Percentiles rank a stretch among this genome's conserved stretches.
phyloP scores from a whole-genome alignment of 768 basidiomycete genomes.

The Boletus pseudo-olivaceus region DNA sequence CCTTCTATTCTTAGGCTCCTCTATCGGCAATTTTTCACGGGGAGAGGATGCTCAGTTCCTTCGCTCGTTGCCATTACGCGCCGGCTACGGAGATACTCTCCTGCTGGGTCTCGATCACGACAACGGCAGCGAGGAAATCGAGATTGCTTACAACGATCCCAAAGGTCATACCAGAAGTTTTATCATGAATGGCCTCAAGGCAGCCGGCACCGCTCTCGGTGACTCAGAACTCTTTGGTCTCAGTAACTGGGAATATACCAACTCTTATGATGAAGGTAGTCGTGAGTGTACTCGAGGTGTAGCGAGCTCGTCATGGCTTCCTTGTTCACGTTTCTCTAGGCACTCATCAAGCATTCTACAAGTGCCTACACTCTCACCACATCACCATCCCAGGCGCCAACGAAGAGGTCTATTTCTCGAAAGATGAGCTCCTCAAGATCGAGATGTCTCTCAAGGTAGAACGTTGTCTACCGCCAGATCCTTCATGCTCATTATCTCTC shows the following conservation, averaged over 20 bases:
- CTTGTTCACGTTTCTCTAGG: constrained; percentile 40
- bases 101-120: constrained; percentile 90
- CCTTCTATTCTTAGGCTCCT: constrained; percentile 88
- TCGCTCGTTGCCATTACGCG: constrained; percentile 68
- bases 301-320: background rate
- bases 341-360: constrained; percentile 81
- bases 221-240: constrained; percentile 60
- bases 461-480: background rate
- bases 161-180: constrained; percentile 70
- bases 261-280: constrained; percentile 51
- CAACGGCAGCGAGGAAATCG: constrained; percentile 65
- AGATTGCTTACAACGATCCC: constrained; percentile 82
- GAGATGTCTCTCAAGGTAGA: constrained; percentile 86
- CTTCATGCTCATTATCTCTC: background rate
- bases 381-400: constrained; percentile 48
- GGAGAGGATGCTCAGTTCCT: constrained; percentile 71
- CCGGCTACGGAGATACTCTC: constrained; percentile 75
- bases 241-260: constrained; percentile 73
- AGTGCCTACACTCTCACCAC: constrained; percentile 57
- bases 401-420: constrained; percentile 48
- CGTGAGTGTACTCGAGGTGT: constrained; percentile 33
- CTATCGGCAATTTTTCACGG: constrained; percentile 85
- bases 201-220: constrained; percentile 66
- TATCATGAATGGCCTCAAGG: constrained; percentile 81
- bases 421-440: constrained; percentile 78